Conservation (phyloP, 148 eudicot species). For the Polygonum maritimum region DNA sequence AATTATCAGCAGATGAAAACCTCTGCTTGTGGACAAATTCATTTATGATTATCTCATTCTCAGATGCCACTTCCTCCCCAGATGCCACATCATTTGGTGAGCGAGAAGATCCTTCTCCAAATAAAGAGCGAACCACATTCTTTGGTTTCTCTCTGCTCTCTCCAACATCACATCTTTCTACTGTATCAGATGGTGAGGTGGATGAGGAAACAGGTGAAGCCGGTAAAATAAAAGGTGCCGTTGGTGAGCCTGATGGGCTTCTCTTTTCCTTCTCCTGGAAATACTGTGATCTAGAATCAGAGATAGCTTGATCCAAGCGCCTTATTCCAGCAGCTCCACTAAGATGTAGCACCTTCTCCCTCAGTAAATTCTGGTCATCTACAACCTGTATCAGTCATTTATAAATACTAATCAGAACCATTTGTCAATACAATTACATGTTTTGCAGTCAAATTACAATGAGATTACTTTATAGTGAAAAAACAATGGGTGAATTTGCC, state of each 20-base stretch:
- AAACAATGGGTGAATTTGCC: background rate
- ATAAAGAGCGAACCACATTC: conserved; percentile 9
- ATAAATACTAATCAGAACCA: background rate
- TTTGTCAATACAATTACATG: background rate
- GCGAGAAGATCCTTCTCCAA: conserved; percentile 3
- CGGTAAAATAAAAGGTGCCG: conserved; percentile 8
- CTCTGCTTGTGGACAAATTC: conserved; percentile 7
- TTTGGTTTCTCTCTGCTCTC: conserved; percentile 10
- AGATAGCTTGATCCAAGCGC: conserved; percentile 8
- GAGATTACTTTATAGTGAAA: background rate
- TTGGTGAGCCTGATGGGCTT: conserved; percentile 9
- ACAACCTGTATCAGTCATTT: conserved; percentile 3
- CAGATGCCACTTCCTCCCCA: background rate
- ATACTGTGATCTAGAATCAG: conserved; percentile 6
- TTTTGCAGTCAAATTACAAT: background rate
- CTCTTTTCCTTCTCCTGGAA: conserved; percentile 10
- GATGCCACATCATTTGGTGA: background rate
- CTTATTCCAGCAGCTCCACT: conserved; percentile 10
- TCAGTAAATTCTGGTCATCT: conserved; percentile 10
- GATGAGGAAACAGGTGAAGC: conserved; percentile 8
- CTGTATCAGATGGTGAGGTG: background rate
- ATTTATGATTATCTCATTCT: conserved; percentile 7
- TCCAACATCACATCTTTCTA: background rate
- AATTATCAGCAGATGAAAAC: conserved; percentile 3
- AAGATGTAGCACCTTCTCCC: conserved; percentile 11